Conservation (phyloP, 2,329 filamentous ascomycete species). For the Monilinia vaccinii-corymbosi region DNA sequence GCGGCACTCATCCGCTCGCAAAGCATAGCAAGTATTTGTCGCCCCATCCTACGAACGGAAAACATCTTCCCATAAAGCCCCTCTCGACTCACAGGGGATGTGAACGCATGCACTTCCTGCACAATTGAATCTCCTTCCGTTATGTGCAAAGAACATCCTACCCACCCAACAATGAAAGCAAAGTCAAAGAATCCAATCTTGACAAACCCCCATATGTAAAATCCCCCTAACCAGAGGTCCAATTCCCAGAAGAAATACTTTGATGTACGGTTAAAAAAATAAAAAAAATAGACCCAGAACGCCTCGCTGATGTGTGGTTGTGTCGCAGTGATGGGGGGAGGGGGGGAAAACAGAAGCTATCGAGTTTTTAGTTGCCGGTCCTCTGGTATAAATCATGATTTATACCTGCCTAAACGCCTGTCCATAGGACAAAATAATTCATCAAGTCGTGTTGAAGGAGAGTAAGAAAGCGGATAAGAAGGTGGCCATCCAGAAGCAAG, state of each 20-base stretch:
- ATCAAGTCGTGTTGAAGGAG: background rate
- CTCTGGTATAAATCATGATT: constrained; percentile 10
- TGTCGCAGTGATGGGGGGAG: constrained; percentile 9
- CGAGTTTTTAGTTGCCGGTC: constrained; percentile 5
- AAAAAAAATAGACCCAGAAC: constrained; percentile 3
- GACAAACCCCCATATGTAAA: constrained; percentile 7
- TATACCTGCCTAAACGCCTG: constrained; percentile 4
- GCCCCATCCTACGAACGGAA: background rate
- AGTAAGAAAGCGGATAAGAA: constrained; percentile 6
- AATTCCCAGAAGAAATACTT: constrained; percentile 5
- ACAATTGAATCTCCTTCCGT: background rate
- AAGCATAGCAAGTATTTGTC: background rate
- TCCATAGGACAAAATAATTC: constrained; percentile 4
- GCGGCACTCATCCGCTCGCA: background rate
- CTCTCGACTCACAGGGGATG: background rate
- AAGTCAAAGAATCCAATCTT: background rate
- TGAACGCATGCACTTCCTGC: background rate
- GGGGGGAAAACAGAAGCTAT: constrained; percentile 5
- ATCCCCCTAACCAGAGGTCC: constrained; percentile 10
- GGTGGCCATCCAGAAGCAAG: background rate
- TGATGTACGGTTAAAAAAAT: constrained; percentile 5
- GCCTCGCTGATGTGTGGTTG: constrained; percentile 11
- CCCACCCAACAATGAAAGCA: background rate
- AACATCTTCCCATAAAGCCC: background rate
- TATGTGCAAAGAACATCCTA: background rate